phyloP scores from a whole-genome alignment of 1,284 basidiomycete genomes.

The Exobasidium cylindrosporum region DNA sequence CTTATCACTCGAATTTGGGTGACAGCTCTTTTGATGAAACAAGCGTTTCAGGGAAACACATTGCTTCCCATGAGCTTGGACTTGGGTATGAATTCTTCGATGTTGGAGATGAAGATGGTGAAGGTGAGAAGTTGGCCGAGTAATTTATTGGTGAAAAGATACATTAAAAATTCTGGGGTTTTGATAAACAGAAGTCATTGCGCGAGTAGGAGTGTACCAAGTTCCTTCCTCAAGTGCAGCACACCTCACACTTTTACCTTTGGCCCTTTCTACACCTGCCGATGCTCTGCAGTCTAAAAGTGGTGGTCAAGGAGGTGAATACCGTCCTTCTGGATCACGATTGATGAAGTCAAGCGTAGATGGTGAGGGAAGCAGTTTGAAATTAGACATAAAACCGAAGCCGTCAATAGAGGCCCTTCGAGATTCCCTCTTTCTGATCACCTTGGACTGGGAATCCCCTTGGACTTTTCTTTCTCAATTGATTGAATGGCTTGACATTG shows the following conservation, averaged over 20 bases:
- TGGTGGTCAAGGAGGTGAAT: neutral
- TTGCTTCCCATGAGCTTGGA: slow-evolving; percentile 25
- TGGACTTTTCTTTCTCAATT: slow-evolving; percentile 87
- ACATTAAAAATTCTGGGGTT: no score
- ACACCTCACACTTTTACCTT: slow-evolving; percentile 74
- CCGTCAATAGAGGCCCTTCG: slow-evolving; percentile 60
- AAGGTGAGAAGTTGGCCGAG: no score
- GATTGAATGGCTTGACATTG: slow-evolving; percentile 69
- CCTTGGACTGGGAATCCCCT: slow-evolving; percentile 92
- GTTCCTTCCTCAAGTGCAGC: slow-evolving; percentile 74
- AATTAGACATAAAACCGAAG: slow-evolving; percentile 9
- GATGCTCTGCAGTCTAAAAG: neutral
- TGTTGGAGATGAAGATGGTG: slow-evolving; percentile 43
- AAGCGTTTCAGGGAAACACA: slow-evolving; percentile 2
- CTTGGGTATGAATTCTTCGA: slow-evolving; percentile 47
- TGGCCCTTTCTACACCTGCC: slow-evolving; percentile 69
- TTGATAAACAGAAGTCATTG: slow-evolving; percentile 25
- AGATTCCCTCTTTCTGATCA: slow-evolving; percentile 79
- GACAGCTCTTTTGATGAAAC: neutral
- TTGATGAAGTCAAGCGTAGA: neutral
- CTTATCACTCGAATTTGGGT: no score
- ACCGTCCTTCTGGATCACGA: neutral
- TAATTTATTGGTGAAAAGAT: no score
- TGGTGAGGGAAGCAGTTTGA: neutral
- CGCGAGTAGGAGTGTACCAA: slow-evolving; percentile 73